Evolutionary conservation across 129 eudicot species (phyloP), one percentile per base, ranked within the genome.

Genomic region (Sambucus nigra): DNA sequence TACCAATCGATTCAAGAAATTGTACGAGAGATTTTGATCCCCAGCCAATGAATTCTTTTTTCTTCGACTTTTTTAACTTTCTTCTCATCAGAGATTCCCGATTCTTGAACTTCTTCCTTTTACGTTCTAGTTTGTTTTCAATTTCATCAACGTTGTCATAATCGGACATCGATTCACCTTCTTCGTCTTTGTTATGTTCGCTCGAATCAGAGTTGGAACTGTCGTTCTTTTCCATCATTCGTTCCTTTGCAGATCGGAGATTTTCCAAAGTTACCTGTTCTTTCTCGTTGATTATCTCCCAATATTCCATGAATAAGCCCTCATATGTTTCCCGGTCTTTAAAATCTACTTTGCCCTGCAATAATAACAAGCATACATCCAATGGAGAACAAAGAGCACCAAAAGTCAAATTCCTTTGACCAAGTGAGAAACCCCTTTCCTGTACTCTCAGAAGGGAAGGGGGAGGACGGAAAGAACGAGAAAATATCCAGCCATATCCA

Each of bases 251-350:
- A 18, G 78, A 49, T 42, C 27, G 66, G 5, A 92, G 74, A 61
- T 49, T 69, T 21, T 61, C 63, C 6, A 62, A 44, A 33, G 77
- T 76, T 49, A 86, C 40, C 19, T 80, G 78, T 82, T 80, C 87
- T 22, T 60, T 63, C n/a, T 56, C 69, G 41, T 82, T 86, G 13
- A 82, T 75, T 27, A 92, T 80, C 60, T 62, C 75, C 83, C 94
- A 92, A 17, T 92, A 92, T 70, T 92, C 99, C 76, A 53, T 86
- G 63, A 74, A 83, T 7, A 92, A 68, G 45, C 96, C 91, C 78
- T 92, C 99, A 26, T 35, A 61, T 20, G 96, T 80, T 15, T 81
- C 65, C 13, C 73, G 70, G 51, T 83, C 76, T 23, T 69, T 56
- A 23, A 92, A 82, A 66, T 92, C 96, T 10, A 82, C 67, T 12